Conservation (phyloP, 1,284 basidiomycete genomes). For the Ganoderma boninense region DNA sequence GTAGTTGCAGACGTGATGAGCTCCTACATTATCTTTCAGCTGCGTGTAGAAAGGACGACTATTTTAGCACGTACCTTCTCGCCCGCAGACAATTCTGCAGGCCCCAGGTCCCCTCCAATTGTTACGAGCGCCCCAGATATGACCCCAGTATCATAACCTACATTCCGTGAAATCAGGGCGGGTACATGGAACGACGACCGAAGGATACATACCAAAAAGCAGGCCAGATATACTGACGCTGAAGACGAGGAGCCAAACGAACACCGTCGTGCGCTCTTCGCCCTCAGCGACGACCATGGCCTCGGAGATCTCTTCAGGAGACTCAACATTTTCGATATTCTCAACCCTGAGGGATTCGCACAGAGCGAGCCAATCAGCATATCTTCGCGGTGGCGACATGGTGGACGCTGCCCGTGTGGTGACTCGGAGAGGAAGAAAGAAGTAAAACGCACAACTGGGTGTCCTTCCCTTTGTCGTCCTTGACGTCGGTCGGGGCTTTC, state of each 20-base stretch:
- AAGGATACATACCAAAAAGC: constrained; percentile 69
- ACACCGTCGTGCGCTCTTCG: constrained; percentile 74
- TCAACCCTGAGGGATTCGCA: constrained; percentile 28
- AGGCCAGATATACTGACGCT: constrained; percentile 79
- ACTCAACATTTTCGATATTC: constrained; percentile 38
- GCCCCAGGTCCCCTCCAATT: constrained; percentile 75
- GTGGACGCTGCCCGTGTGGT: background rate
- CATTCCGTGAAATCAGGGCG: background rate
- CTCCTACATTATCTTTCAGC: constrained; percentile 54
- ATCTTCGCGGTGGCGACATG: background rate
- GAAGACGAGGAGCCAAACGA: constrained; percentile 73
- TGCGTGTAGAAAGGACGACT: background rate
- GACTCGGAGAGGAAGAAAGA: background rate
- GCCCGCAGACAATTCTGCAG: constrained; percentile 61
- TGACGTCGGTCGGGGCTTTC: background rate
- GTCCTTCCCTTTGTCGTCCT: constrained; percentile 1
- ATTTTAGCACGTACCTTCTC: constrained; percentile 61
- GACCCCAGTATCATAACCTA: constrained; percentile 84
- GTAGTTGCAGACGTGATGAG: constrained; percentile 85
- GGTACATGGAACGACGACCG: background rate
- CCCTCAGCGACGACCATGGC: constrained; percentile 70
- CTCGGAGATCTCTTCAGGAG: constrained; percentile 65
- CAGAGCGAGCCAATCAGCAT: background rate
- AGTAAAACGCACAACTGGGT: constrained; percentile 5
- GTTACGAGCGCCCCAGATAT: constrained; percentile 81